Percentiles rank a stretch among this genome's conserved stretches.
Conservation (phyloP, 2,329 filamentous ascomycete species). For the Camillea tinctor region DNA sequence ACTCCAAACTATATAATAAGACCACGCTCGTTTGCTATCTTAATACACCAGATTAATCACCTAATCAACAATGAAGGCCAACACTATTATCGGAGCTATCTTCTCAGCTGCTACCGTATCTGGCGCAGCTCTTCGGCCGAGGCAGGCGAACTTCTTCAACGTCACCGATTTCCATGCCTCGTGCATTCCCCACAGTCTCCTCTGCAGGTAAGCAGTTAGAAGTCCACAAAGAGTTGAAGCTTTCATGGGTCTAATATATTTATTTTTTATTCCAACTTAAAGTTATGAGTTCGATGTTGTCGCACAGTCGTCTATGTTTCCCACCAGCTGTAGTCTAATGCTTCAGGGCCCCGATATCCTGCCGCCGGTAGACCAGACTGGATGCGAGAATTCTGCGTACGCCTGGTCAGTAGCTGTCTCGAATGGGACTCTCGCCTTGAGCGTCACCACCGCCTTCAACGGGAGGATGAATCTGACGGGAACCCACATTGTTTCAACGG, state of each 20-base stretch:
- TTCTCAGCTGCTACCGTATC: constrained; percentile 17
- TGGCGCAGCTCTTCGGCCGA: constrained; percentile 13
- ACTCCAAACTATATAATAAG: not conserved
- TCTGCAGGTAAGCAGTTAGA: constrained; percentile 16
- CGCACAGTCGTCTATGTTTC: constrained; percentile 9
- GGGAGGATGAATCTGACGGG: constrained; percentile 21
- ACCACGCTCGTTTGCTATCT: not conserved
- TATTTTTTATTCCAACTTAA: not conserved
- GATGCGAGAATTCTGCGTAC: constrained; percentile 16
- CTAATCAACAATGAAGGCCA: constrained; percentile 16
- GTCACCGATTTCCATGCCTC: constrained; percentile 22
- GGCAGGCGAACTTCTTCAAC: constrained; percentile 13
- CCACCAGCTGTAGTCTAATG: constrained; percentile 18
- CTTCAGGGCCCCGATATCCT: constrained; percentile 22
- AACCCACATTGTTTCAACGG: constrained; percentile 12
- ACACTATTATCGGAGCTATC: constrained; percentile 13
- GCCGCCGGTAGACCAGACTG: constrained; percentile 16
- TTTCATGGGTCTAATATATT: not conserved
- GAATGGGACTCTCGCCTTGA: constrained; percentile 12
- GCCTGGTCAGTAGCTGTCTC: constrained; percentile 17
- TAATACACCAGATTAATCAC: not conserved
- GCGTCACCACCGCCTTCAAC: constrained; percentile 18
- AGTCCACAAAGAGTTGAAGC: not conserved
- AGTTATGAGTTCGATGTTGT: constrained; percentile 24
- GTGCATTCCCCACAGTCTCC: constrained; percentile 24